These are phyloP conservation scores for Perkinsus olseni DNA, from an alignment of 169 alveolate species.

Conservation along the genomic window DNA sequence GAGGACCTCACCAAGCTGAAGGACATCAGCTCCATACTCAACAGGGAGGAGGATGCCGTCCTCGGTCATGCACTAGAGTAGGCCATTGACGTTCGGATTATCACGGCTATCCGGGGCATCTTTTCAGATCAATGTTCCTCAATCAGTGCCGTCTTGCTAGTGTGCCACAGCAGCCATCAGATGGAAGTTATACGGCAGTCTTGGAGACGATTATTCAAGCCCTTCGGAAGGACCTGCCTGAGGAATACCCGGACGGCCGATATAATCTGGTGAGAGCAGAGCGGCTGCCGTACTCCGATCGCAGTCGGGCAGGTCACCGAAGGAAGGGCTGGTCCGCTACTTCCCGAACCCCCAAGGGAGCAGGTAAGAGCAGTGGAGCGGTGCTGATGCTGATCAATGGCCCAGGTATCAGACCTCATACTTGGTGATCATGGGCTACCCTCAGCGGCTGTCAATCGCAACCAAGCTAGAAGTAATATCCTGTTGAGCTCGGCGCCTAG, in stretches of 20 bases:
- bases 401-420: neutral
- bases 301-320: neutral
- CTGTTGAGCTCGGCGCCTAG: neutral
- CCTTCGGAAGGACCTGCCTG: too few species aligned
- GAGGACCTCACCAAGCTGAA: neutral
- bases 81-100: too few species aligned
- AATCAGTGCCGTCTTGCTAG: too few species aligned
- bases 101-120: too few species aligned
- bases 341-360: neutral
- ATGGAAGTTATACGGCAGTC: too few species aligned
- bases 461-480: neutral
- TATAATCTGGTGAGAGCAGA: neutral
- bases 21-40: neutral
- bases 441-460: neutral
- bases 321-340: neutral
- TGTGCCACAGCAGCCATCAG: too few species aligned
- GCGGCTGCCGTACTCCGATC: neutral
- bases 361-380: neutral
- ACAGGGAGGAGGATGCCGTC: neutral
- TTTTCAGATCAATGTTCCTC: too few species aligned
- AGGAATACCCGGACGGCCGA: neutral
- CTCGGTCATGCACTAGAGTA: too few species aligned
- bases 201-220: too few species aligned
- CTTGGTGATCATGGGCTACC: neutral
- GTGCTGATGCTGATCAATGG: neutral